These are phyloP conservation scores for Westerdykella ornata DNA, from an alignment of 2,329 filamentous ascomycete species.

Conservation along the genomic window DNA sequence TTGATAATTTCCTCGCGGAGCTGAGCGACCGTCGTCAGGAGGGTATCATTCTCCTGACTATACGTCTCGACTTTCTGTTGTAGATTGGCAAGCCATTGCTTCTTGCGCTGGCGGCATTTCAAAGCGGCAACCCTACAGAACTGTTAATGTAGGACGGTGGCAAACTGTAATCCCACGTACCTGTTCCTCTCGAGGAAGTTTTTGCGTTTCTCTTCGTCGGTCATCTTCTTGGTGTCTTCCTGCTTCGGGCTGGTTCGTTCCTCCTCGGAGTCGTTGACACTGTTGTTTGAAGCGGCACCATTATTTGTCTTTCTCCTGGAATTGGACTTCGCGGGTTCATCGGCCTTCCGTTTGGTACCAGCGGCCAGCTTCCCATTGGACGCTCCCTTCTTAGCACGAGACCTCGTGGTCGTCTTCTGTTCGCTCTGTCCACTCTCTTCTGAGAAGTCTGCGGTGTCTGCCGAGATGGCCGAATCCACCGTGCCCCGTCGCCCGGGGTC, in stretches of 20 bases:
- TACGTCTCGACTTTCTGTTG: constrained; percentile 93
- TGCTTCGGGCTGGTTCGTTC: constrained; percentile 38
- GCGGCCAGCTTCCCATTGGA: constrained; percentile 32
- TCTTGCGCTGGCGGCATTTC: constrained; percentile 96
- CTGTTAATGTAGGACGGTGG: constrained; percentile 13
- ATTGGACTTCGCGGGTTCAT: constrained; percentile 62
- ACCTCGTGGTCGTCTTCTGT: constrained; percentile 44
- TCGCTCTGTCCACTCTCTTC: constrained; percentile 65
- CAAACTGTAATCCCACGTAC: constrained; percentile 48
- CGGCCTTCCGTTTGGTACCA: constrained; percentile 62
- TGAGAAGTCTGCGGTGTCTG: constrained; percentile 58
- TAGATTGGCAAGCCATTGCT: constrained; percentile 94
- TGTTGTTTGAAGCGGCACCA: constrained; percentile 40
- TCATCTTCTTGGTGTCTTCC: constrained; percentile 70
- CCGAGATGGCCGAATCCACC: constrained; percentile 43
- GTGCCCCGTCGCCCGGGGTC: constrained; percentile 46
- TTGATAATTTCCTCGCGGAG: constrained; percentile 90
- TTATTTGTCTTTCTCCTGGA: constrained; percentile 61
- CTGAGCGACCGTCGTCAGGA: constrained; percentile 75
- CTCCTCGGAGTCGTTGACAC: constrained; percentile 48
- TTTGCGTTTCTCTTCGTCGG: constrained; percentile 95
- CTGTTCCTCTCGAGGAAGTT: constrained; percentile 96
- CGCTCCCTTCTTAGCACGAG: constrained; percentile 33
- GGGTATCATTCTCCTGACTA: constrained; percentile 80
- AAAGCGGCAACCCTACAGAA: constrained; percentile 74